Percentiles rank a stretch among this genome's conserved stretches.
These are phyloP conservation scores for Fusarium irregulare DNA, from an alignment of 2,329 filamentous ascomycete genomes.

Conservation along the genomic window DNA sequence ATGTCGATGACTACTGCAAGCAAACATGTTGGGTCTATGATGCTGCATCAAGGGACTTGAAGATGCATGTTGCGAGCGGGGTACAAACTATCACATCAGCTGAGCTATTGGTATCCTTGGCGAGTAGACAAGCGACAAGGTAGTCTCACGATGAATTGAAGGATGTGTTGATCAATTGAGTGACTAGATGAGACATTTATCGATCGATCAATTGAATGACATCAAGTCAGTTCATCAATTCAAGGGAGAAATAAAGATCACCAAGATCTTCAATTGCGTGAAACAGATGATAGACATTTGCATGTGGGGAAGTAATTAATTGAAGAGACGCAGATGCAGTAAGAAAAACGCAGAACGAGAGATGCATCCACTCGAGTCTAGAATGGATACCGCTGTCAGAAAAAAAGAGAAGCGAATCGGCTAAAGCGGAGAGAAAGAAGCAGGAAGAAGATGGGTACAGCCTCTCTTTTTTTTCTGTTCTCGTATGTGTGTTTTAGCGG, in stretches of 20 bases:
- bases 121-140: too few species aligned
- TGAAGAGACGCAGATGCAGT: neutral
- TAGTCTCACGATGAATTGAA: neutral
- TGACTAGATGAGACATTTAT: neutral
- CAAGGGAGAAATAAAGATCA: slow-evolving; percentile 14
- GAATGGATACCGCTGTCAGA: slow-evolving; percentile 5
- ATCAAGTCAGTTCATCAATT: neutral
- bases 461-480: neutral
- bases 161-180: neutral
- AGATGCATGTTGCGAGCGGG: slow-evolving; percentile 21
- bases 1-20: slow-evolving; percentile 5
- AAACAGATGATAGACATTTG: slow-evolving; percentile 13
- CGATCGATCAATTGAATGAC: slow-evolving; percentile 1
- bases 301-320: neutral
- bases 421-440: slow-evolving; percentile 1
- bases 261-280: slow-evolving; percentile 15
- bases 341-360: neutral
- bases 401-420: neutral
- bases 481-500: slow-evolving; percentile 12
- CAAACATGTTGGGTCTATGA: slow-evolving; percentile 3
- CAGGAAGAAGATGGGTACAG: neutral
- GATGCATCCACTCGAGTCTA: neutral
- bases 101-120: slow-evolving; percentile 8
- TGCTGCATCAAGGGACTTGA: slow-evolving; percentile 16
- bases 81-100: slow-evolving; percentile 29